Evolutionary conservation across 1,284 basidiomycete genomes (phyloP).

Genomic region (Leccinum pachyderme): DNA sequence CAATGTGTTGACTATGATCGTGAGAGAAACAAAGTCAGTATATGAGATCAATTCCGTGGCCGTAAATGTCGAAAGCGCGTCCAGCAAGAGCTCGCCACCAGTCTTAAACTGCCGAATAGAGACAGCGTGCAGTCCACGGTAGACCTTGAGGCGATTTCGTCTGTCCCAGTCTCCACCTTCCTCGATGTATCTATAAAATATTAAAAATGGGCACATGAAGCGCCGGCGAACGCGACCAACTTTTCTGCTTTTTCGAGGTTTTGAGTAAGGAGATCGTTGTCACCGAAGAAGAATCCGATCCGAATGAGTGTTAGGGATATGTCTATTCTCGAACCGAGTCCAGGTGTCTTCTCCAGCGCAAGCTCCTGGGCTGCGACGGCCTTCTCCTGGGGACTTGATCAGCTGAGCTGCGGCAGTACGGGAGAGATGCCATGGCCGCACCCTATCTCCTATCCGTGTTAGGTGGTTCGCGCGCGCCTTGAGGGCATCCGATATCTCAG

Average conservation of each 20-base stretch:
- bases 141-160: constrained; percentile 94
- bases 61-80: constrained; percentile 92
- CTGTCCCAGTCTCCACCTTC: constrained; percentile 99
- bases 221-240: constrained; percentile 41
- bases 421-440: constrained; percentile 30
- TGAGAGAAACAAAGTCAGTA: constrained; percentile 88
- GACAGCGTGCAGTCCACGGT: constrained; percentile 83
- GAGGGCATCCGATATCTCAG: constrained; percentile 87
- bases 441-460: constrained; percentile 91
- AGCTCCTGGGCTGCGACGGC: constrained; percentile 80
- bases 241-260: constrained; percentile 83
- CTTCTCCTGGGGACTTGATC: constrained; percentile 49
- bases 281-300: constrained; percentile 90
- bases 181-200: constrained; percentile 72
- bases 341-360: constrained; percentile 90
- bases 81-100: constrained; percentile 77
- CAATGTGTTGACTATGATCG: constrained; percentile 80
- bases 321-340: constrained; percentile 92
- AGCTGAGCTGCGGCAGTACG: neutral
- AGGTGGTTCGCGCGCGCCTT: constrained; percentile 83
- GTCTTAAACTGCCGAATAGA: constrained; percentile 84
- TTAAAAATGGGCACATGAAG: neutral
- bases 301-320: constrained; percentile 87
- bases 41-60: constrained; percentile 89
- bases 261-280: constrained; percentile 71